Evolutionary conservation across 306 rosid genomes (phyloP).

Genomic region (Sesbania bispinosa): DNA sequence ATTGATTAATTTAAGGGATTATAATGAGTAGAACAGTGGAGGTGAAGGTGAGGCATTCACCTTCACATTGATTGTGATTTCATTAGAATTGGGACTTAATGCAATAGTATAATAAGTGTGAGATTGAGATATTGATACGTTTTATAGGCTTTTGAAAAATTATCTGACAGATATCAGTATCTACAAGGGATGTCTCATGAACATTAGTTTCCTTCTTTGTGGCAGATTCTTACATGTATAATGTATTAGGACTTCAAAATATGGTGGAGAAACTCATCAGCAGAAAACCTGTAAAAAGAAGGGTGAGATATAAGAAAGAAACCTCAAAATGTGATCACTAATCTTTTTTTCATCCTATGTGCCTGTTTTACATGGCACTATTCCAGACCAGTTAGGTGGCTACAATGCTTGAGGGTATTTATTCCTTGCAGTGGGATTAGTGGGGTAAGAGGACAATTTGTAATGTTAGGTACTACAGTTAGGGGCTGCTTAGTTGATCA

Average conservation of each 20-base stretch:
- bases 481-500: slow-evolving; percentile 14
- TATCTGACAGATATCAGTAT: background rate
- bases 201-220: slow-evolving; percentile 10
- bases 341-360: background rate
- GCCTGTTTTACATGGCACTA: background rate
- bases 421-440: background rate
- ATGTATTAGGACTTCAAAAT: background rate
- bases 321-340: background rate
- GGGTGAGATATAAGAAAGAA: background rate
- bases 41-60: background rate
- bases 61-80: background rate
- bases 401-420: background rate
- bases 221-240: background rate
- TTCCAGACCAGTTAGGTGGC: background rate
- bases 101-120: background rate
- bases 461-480: background rate
- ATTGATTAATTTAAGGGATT: background rate
- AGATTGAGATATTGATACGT: background rate
- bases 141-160: slow-evolving; percentile 6
- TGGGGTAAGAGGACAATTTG: background rate
- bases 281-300: background rate
- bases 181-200: background rate
- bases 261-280: slow-evolving; percentile 1
- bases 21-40: background rate
- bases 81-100: background rate